Base-by-base conservation (phyloP, 140 eudicot species). In the Anethum foeniculum region DNA sequence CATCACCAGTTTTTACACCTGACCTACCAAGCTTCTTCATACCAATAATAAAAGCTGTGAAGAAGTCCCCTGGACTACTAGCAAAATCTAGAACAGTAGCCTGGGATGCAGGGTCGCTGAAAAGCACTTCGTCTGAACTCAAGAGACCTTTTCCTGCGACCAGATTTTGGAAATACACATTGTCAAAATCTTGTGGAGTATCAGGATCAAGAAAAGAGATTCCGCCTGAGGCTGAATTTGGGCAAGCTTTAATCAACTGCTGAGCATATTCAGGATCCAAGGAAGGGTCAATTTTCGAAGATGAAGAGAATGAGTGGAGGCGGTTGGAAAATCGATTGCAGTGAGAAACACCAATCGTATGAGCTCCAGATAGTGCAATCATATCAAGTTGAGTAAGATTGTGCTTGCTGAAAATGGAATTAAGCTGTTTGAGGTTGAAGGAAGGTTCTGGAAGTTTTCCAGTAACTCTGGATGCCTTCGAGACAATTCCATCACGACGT, bases 311-410 rank as follows among this genome's bases (percentile, higher is more conserved):
- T 10, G 89, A 87, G 88, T 92, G 92, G 72, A 92, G 77, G 41
- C 97, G 92, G 86, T 90, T 87, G 7, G 96, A 85, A 16, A 94
- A 87, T 19, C 87, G 90, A 72, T 46, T 51, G 83, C 98, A 94
- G 86, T 94, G 98, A 47, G 96, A 88, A 56, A 90, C 89, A 7
- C 98, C 97, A 13, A 94, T 65, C 2, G 98, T 94, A 86, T 94
- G 98, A 48, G 91, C 89, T 11, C 97, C 98, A 0, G 98, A 94
- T 11, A 94, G 93, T 5, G 98, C 96, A 14, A 91, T 87, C 92
- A 94, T 86, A 73, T 94, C 96, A 15, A 85, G 83, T 39, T 92
- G 87, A 32, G 87, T 76, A 34, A 92, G 94, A 75, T 86, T 88
- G 84, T 89, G 71, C 13, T 43, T 80, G 44, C 92, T 88, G 38